Evolutionary conservation across 495 filamentous ascomycete genomes (phyloP).

Genomic region (Aspergillus funiculosus): DNA sequence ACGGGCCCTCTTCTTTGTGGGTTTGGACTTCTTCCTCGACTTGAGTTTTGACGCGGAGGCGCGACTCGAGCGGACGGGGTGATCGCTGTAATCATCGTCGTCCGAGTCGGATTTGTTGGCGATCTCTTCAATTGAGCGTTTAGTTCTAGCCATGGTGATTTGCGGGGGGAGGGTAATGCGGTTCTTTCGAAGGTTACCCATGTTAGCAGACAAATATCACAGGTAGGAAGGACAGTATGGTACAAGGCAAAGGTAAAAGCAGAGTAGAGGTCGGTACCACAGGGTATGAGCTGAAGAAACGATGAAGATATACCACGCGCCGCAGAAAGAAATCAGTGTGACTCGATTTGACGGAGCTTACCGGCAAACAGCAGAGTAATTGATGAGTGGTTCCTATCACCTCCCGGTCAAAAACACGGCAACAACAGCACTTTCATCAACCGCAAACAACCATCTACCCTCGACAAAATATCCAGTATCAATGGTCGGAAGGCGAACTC

Average conservation of each 20-base stretch:
- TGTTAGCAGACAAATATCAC: constrained; percentile 15
- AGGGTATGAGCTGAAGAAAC: no score
- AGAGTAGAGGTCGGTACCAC: no score
- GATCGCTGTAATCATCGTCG: constrained; percentile 67
- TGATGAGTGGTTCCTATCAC: constrained; percentile 2
- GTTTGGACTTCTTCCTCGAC: constrained; percentile 38
- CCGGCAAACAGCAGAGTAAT: background rate
- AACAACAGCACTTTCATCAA: constrained; percentile 9
- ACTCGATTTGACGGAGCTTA: background rate
- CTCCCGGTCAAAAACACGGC: constrained; percentile 7
- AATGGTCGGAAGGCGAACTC: background rate
- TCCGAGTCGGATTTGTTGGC: constrained; percentile 80
- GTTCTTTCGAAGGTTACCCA: constrained; percentile 11
- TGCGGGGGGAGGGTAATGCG: constrained; percentile 2
- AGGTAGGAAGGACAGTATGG: no score
- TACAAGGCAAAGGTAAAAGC: background rate
- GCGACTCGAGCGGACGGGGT: constrained; percentile 30
- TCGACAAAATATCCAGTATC: background rate
- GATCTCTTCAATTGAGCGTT: constrained; percentile 68
- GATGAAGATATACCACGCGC: no score
- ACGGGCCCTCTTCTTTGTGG: constrained; percentile 46
- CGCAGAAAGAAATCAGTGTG: no score
- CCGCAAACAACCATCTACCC: background rate
- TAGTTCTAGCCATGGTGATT: constrained; percentile 47
- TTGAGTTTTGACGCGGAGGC: constrained; percentile 34